A percentile compares a stretch with the other conserved stretches of the same genome.
Evolutionary conservation across 305 asterid genomes (phyloP).

Genomic region (Withania somnifera): DNA sequence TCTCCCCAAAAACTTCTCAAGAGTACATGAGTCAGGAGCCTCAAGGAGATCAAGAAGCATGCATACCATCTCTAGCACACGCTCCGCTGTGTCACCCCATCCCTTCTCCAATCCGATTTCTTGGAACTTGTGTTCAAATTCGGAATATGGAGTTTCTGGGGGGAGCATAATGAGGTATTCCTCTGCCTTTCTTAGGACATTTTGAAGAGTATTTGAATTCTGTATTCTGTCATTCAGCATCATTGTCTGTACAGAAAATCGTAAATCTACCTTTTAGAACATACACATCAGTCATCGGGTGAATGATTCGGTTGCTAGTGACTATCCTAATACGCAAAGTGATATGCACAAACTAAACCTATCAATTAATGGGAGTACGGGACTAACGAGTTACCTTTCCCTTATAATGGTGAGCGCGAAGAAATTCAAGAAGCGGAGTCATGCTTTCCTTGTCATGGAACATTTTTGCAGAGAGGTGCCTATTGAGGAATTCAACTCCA

Average conservation of each 20-base stretch:
- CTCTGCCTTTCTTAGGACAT: slow-evolving; percentile 79
- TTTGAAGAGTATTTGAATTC: slow-evolving; percentile 54
- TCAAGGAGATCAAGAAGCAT: slow-evolving; percentile 89
- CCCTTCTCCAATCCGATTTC: slow-evolving; percentile 94
- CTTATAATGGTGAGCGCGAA: slow-evolving; percentile 65
- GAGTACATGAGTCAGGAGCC: slow-evolving; percentile 88
- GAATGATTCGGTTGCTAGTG: neutral
- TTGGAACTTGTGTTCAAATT: slow-evolving; percentile 69
- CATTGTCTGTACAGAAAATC: slow-evolving; percentile 39
- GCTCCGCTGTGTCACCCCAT: slow-evolving; percentile 80
- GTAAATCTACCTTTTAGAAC: neutral
- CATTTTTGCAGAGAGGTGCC: slow-evolving; percentile 97
- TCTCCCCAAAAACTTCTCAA: slow-evolving; percentile 77
- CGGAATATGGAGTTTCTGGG: slow-evolving; percentile 41
- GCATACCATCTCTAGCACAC: slow-evolving; percentile 73
- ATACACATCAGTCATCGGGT: neutral
- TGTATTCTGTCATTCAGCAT: slow-evolving; percentile 71
- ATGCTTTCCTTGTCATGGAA: slow-evolving; percentile 90
- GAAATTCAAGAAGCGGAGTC: slow-evolving; percentile 90
- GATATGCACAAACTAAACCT: neutral
- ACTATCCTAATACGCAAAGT: neutral
- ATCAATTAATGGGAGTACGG: neutral
- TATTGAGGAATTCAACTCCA: slow-evolving; percentile 93
- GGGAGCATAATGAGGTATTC: slow-evolving; percentile 71
- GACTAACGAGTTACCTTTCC: slow-evolving; percentile 46